Base-by-base conservation (phyloP, 345 rosid genomes). In the Atalantia buxifolia region DNA sequence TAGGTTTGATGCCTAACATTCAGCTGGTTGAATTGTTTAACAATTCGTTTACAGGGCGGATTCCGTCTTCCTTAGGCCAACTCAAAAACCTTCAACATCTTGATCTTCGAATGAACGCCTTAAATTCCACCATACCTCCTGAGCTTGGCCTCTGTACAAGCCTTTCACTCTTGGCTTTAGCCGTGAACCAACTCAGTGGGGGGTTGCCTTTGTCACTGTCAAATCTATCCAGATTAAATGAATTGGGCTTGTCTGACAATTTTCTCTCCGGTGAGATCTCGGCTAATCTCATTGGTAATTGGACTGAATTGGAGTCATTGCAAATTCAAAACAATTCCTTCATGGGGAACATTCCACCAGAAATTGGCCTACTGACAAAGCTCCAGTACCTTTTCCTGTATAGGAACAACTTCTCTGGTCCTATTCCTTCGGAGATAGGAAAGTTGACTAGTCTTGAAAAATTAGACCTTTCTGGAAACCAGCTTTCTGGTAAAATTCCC, bases 41-140 rank as follows among this genome's bases (percentile, higher is more conserved):
- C 67, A 89, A 92, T 80, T 81, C 84, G 5, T 79, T 92, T 25
- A 69, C 16, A 36, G 96, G 94, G 13, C 71, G 48, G 8, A 84
- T 92, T 77, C 92, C 94, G 24, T 64, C 87, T 80, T 83, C 90
- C 57, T 27, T 90, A 27, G 91, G 97, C 61, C 86, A 81, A 45
- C 83, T 92, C 33, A 80, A 66, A 82, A 80, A 77, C 67, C 88
- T 92, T 30, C 74, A 76, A 69, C 1, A 0, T 24, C 87, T 92
- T 48, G 87, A 89, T 77, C 87, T 90, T 25, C 64, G 73, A 12
- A 68, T 8, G 2, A 92, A 82, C 76, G 2, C 5, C 69, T 84
- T 92, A n/a, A 88, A 90, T 68, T 89, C 87, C 1, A 72, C 90
- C 2, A 79, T 92, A 60, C 96, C 94, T 67, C 28, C 85, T 13